Conservation (phyloP, 768 basidiomycete species). For the Suillus clintonianus region DNA sequence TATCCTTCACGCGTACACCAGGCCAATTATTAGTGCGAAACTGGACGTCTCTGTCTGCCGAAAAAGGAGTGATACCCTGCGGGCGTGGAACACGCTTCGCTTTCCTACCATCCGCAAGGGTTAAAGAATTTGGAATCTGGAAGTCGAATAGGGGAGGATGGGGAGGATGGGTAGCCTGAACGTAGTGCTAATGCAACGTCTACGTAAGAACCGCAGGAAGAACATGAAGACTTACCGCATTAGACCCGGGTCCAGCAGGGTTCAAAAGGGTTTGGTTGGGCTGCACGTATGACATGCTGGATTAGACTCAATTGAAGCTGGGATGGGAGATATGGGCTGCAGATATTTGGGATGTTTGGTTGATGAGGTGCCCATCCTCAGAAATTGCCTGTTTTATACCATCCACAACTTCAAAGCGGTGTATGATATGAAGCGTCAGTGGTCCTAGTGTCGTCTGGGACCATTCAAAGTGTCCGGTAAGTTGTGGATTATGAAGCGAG, state of each 20-base stretch:
- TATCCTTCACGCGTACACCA: conserved; percentile 20
- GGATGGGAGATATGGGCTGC: too few relatives aligned
- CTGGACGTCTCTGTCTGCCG: conserved; percentile 16
- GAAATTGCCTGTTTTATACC: neutral
- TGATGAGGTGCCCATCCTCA: neutral
- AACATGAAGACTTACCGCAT: conserved; percentile 2
- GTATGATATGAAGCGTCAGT: neutral
- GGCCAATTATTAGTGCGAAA: conserved; percentile 20
- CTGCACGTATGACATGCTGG: conserved; percentile 8
- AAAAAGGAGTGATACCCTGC: conserved; percentile 8
- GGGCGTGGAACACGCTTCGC: conserved; percentile 24
- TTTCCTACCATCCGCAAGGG: conserved; percentile 16
- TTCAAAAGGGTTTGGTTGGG: conserved; percentile 7
- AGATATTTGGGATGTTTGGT: neutral
- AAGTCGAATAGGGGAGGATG: conserved; percentile 16
- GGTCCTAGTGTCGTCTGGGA: neutral
- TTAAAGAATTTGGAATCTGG: conserved; percentile 19
- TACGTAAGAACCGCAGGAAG: neutral
- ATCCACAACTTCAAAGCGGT: neutral
- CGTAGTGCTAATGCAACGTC: conserved; percentile 12
- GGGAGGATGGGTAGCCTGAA: conserved; percentile 13
- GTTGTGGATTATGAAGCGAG: neutral
- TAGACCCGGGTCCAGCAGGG: conserved; percentile 11
- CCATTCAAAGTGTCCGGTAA: neutral
- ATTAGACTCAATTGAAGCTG: neutral